Conservation (phyloP, 257 asterid species). For the Thymus quinquecostatus region DNA sequence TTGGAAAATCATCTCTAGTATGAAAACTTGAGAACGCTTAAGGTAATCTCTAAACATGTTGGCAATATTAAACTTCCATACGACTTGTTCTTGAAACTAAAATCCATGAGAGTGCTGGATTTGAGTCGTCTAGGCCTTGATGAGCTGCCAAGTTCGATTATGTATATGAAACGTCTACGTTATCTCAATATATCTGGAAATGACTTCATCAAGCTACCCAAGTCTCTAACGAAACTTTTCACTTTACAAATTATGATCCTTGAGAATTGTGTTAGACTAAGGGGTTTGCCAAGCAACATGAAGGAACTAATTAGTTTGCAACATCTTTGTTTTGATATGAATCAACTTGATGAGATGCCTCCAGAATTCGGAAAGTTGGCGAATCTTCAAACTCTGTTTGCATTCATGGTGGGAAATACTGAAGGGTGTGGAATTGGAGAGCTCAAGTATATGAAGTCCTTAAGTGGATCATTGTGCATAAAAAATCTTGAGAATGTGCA, state of each 20-base stretch:
- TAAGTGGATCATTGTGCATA: conserved; percentile 42
- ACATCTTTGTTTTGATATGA: conserved; percentile 33
- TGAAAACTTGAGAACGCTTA: conserved; percentile 42
- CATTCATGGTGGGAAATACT: conserved; percentile 31
- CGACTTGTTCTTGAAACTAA: conserved; percentile 38
- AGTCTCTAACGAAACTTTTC: conserved; percentile 37
- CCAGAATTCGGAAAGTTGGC: conserved; percentile 37
- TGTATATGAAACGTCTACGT: conserved; percentile 46
- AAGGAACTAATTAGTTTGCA: conserved; percentile 38
- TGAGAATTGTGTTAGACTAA: conserved; percentile 29
- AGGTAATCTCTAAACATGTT: conserved; percentile 14
- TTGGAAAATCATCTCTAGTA: conserved; percentile 29
- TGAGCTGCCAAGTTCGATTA: conserved; percentile 38
- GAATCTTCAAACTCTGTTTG: conserved; percentile 40
- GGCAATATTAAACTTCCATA: conserved; percentile 25
- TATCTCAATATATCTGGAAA: conserved; percentile 49
- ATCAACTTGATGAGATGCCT: conserved; percentile 34
- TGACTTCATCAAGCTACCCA: conserved; percentile 35
- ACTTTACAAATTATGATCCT: conserved; percentile 40
- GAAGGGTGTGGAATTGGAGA: conserved; percentile 37
- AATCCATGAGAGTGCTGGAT: conserved; percentile 43
- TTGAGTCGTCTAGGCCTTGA: conserved; percentile 41
- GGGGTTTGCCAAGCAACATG: conserved; percentile 33
- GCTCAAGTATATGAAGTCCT: conserved; percentile 38
- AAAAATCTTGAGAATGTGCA: conserved; percentile 42